Evolutionary conservation across 139 green algal genomes (phyloP).

Genomic region (Medakamo hakoo): DNA sequence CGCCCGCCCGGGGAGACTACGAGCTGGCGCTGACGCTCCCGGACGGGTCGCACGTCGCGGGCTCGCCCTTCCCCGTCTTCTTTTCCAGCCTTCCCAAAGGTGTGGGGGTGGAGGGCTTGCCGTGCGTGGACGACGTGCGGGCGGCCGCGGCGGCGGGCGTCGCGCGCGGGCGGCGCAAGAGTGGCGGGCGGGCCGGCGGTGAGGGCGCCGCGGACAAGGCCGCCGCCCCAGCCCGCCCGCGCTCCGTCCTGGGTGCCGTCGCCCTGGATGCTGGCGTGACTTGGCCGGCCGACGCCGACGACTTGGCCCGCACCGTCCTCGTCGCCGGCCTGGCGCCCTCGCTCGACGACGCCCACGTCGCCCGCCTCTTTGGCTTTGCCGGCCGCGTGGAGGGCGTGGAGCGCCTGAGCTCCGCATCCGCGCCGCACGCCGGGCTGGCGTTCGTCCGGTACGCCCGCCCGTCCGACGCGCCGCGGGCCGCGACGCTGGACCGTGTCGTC

Average conservation of each 20-base stretch:
- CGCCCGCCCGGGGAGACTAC: too few relatives aligned
- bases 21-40: too few relatives aligned
- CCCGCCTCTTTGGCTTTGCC: background rate
- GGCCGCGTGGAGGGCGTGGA: background rate
- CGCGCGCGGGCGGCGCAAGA: too few relatives aligned
- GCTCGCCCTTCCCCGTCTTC: too few relatives aligned
- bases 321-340: background rate
- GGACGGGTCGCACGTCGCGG: too few relatives aligned
- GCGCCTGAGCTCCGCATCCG: background rate
- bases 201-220: background rate
- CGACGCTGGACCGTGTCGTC: background rate
- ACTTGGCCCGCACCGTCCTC: background rate
- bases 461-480: too few relatives aligned
- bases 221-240: background rate
- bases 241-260: background rate
- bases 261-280: background rate
- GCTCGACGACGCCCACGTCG: background rate
- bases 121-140: background rate
- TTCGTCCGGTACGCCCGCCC: background rate
- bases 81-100: too few relatives aligned
- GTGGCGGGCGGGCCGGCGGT: too few relatives aligned
- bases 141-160: too few relatives aligned
- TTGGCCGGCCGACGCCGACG: background rate
- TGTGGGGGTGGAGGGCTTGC: background rate
- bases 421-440: background rate